Conservation (phyloP, 2,329 filamentous ascomycete genomes). For the Aspergillus intermedius region DNA sequence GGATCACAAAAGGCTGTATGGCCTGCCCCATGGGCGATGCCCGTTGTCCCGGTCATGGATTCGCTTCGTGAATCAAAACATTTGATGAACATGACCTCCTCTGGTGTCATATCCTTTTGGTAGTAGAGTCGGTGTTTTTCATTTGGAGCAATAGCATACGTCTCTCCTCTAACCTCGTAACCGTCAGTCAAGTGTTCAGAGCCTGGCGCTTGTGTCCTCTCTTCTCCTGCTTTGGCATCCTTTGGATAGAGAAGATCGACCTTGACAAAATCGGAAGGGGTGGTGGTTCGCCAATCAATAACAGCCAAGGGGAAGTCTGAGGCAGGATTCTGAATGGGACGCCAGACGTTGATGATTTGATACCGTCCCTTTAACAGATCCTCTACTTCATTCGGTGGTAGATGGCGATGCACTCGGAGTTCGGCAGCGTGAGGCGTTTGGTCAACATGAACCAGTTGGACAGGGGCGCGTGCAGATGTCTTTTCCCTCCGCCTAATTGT, state of each 20-base stretch:
- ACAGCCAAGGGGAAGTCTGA: conserved; percentile 63
- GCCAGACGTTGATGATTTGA: conserved; percentile 66
- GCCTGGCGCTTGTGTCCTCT: conserved; percentile 46
- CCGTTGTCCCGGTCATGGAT: conserved; percentile 29
- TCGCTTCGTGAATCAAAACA: conserved; percentile 48
- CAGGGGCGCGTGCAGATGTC: conserved; percentile 55
- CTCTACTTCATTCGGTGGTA: conserved; percentile 51
- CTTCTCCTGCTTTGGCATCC: conserved; percentile 54
- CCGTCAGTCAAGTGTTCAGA: conserved; percentile 48
- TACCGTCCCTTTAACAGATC: conserved; percentile 53
- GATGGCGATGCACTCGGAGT: conserved; percentile 55
- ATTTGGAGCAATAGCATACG: conserved; percentile 53
- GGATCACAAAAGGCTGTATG: conserved; percentile 55
- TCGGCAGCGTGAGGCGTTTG: conserved; percentile 60
- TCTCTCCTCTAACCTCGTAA: conserved; percentile 59
- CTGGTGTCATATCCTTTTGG: conserved; percentile 59
- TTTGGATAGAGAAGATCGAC: conserved; percentile 59
- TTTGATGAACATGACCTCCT: conserved; percentile 51
- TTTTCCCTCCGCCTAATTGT: conserved; percentile 56
- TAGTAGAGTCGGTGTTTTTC: conserved; percentile 59
- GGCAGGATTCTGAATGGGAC: conserved; percentile 58
- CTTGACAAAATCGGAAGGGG: conserved; percentile 52
- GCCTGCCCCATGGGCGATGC: conserved; percentile 44
- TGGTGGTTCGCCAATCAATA: conserved; percentile 57
- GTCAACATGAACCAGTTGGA: conserved; percentile 66